Base-by-base conservation (phyloP, 2,329 filamentous ascomycete species). In the Ophiostoma sp. region DNA sequence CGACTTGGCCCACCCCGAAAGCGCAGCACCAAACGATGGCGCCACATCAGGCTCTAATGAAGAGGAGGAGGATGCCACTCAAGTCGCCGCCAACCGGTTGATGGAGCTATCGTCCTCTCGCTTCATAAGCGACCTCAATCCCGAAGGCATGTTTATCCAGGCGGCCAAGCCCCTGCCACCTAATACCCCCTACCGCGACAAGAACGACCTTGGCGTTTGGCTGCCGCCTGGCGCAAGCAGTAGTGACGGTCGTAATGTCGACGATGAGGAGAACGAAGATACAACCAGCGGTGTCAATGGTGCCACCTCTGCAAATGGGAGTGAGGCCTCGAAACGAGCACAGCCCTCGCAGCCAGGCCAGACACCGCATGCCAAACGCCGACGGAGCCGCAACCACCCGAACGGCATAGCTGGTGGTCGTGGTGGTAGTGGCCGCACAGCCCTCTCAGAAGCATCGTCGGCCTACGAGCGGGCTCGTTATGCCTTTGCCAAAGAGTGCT, bases 101-200 rank as follows among this genome's bases (percentile, higher is more conserved):
- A 75, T 78, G 35, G 74, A 76, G 70, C 75, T 78, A 5, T 75
- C 77, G 7, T 78, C 80, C 1, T 78, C 80, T 1, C 83, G 86
- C 7, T 88, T 87, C 69, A 83, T 88, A 52, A 85, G 86, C 23
- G 86, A 88, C 74, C 74, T 87, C 36, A 88, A 86, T 73, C 86
- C 86, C 1, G 86, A 88, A 75, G 83, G 83, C 71, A 84, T 88
- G 76, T 86, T 89, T 70, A 80, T 86, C 73, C 84, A 87, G 73
- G 85, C 84, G 1, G 84, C 84, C 1, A 80, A 79, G 69, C 78
- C 80, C 33, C 76, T 77, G 65, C 76, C 78, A 20, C 76, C 77
- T 33, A 74, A 73, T 20, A 76, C 76, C 13, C 82, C 84, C 0
- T 80, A 83, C 67, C 73, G 73, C 7, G 73, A 74, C 64, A 83